Conservation (phyloP, 73 alveolate species). For the Diophrys sp. region DNA sequence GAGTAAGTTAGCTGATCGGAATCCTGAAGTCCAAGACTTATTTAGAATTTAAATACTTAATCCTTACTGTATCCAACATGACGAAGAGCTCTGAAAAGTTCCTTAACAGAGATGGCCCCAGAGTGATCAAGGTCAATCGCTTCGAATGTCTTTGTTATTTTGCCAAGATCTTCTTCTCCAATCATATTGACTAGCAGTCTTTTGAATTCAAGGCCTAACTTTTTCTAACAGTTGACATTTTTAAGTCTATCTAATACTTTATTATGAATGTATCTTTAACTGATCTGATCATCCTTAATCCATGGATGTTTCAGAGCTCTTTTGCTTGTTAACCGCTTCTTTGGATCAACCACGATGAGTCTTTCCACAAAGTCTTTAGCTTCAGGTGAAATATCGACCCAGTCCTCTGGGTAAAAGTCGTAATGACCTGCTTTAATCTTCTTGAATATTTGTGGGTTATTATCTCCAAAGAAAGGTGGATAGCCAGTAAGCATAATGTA, state of each 20-base stretch:
- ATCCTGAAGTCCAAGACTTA: not conserved
- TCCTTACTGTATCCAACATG: not conserved
- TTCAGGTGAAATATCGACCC: constrained; percentile 55
- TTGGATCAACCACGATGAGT: constrained; percentile 48
- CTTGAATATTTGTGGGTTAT: constrained; percentile 35
- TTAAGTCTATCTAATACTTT: not conserved
- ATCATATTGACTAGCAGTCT: not conserved
- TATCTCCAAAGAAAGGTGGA: constrained; percentile 67
- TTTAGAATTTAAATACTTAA: not conserved
- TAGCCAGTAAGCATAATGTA: constrained; percentile 58
- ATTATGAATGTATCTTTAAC: not conserved
- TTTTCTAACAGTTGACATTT: not conserved
- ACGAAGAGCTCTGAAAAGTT: constrained; percentile 4
- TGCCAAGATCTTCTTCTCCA: constrained; percentile 6
- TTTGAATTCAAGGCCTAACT: not conserved
- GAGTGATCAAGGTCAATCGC: constrained; percentile 44
- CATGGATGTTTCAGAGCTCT: constrained; percentile 75
- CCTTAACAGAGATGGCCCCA: constrained; percentile 21
- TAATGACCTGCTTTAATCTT: constrained; percentile 22
- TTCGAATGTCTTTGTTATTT: constrained; percentile 21
- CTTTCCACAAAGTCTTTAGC: constrained; percentile 64
- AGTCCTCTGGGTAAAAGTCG: constrained; percentile 41
- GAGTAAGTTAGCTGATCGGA: constrained; percentile 14
- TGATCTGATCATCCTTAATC: constrained; percentile 30
- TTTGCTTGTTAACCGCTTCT: constrained; percentile 53